These are phyloP conservation scores for Penicillium maclennaniae DNA, from an alignment of 495 filamentous ascomycete species.

Conservation along the genomic window DNA sequence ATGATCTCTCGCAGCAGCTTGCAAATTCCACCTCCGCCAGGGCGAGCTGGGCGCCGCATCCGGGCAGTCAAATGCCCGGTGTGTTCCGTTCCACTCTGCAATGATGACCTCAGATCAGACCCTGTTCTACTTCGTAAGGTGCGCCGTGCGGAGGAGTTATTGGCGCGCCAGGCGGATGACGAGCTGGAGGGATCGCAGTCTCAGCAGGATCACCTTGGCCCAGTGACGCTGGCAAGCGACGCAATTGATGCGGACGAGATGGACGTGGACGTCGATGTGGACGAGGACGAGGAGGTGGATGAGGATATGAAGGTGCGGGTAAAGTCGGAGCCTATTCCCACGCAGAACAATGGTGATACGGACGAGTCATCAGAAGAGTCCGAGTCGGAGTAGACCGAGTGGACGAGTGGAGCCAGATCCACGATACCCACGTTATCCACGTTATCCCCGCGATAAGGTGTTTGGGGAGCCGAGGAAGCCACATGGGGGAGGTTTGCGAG, in stretches of 20 bases:
- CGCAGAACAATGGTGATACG: neutral
- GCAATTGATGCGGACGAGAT: slow-evolving; percentile 18
- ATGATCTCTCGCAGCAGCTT: slow-evolving; percentile 49
- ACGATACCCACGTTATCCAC: neutral
- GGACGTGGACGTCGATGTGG: slow-evolving; percentile 21
- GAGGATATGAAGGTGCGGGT: slow-evolving; percentile 2
- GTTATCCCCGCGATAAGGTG: too few relatives aligned
- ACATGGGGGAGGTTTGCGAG: neutral
- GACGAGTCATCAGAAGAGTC: neutral
- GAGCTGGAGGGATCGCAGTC: slow-evolving; percentile 15
- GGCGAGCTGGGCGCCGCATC: slow-evolving; percentile 20
- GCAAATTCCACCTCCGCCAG: slow-evolving; percentile 19
- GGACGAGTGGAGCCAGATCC: neutral
- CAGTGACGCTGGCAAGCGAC: slow-evolving; percentile 22
- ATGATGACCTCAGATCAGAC: slow-evolving; percentile 40
- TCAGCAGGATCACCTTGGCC: slow-evolving; percentile 1
- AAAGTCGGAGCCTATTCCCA: slow-evolving; percentile 11
- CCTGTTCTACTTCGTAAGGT: slow-evolving; percentile 42
- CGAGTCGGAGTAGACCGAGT: neutral
- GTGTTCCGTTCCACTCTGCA: slow-evolving; percentile 39
- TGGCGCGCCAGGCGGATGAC: slow-evolving; percentile 36
- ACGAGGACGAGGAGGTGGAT: slow-evolving; percentile 2
- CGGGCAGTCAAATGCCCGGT: slow-evolving; percentile 46
- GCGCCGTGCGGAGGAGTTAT: slow-evolving; percentile 31
- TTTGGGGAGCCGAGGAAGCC: neutral